Base-by-base conservation (phyloP, 441 rosid genomes). In the Capsella rubella region DNA sequence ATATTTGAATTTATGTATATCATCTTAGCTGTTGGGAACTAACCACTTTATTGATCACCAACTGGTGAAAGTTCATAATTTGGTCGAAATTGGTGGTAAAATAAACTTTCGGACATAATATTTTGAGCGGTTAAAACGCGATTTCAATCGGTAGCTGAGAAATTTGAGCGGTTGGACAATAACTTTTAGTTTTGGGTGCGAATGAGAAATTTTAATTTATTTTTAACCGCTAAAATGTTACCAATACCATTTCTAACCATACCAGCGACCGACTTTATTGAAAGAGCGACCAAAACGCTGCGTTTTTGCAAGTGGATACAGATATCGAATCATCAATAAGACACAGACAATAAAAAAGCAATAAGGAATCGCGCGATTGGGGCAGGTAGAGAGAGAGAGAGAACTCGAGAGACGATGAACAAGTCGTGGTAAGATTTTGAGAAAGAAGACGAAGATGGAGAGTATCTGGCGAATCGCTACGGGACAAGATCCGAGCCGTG, bases 391-490 rank as follows among this genome's bases (percentile, higher is more conserved):
- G 53, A 15, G 55, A 8, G 40, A 58, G n/a, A 15, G 40, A 21
- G 25, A 21, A 21, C 25, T 21, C 25, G 25, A 21, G 25, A 21
- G 25, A 21, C 25, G 25, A 29, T 27, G 64, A 43, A 42, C 7
- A 42, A 61, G 66, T 39, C 13, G 61, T 15, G n/a, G 28, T 37
- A 64, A 67, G 70, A 56, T 54, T 58, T 34, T 40, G 27, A 37
- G 64, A 12, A 3, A 16, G 53, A 58, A 3, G 56, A 29, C 11
- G 49, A 29, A 14, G 37, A 89, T 89, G 93, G 88, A 87, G 87
- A 76, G 71, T 70, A 73, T 89, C 7, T 89, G 91, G 94, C 90
- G 89, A 51, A 74, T 82, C 37, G 88, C 85, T 53, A 87, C 91
- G 46, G 84, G 87, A 29, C 94, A 89, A 71, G 90, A 82, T 66